Conservation (phyloP, 129 eudicot species). For the Daucus carota region DH1_v3.0 NC_030386.2:38844501-38845000, state of each 20-base stretch:
- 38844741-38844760: neutral
- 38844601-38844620: no score
- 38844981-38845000: slow-evolving; percentile 85
- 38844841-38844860: neutral
- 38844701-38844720: no score
- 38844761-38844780: neutral
- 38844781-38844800: neutral
- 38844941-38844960: slow-evolving; percentile 63
- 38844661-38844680: no score
- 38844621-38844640: no score
- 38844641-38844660: no score
- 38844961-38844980: slow-evolving; percentile 69
- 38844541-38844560: no score
- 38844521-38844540: no score
- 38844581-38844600: no score
- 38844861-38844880: neutral
- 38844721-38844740: neutral
- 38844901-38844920: neutral
- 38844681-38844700: no score
- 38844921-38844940: slow-evolving; percentile 1
- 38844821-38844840: neutral
- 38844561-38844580: no score
- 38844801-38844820: neutral
- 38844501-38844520: no score
- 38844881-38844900: neutral